These are phyloP conservation scores for Rubroboletus pulcherrimus DNA, from an alignment of 768 basidiomycete species.

Conservation along the genomic window DNA sequence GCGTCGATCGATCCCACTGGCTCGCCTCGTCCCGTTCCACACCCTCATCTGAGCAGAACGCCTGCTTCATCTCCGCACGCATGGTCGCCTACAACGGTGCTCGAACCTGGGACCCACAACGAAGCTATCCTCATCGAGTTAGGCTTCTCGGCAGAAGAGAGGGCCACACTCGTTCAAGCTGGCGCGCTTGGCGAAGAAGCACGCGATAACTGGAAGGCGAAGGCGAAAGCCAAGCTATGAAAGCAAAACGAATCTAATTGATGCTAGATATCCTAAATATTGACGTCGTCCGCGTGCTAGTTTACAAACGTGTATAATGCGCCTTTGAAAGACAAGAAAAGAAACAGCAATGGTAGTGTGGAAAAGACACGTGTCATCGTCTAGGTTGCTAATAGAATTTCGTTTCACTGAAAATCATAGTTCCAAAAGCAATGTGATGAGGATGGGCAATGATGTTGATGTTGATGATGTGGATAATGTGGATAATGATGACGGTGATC, in stretches of 20 bases:
- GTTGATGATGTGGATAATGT: not conserved
- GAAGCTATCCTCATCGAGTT: constrained; percentile 49
- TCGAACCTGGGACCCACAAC: constrained; percentile 53
- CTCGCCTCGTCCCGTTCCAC: constrained; percentile 44
- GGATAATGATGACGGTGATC: not conserved
- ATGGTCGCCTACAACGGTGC: constrained; percentile 12
- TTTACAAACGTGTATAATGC: constrained; percentile 3
- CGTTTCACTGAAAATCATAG: not conserved
- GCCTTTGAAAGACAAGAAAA: not conserved
- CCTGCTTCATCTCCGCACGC: constrained; percentile 20
- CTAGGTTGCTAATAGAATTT: constrained; percentile 13
- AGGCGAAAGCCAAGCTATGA: constrained; percentile 26
- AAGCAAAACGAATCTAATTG: not conserved
- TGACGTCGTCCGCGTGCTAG: constrained; percentile 4
- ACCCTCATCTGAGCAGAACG: constrained; percentile 43
- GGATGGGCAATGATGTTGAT: not conserved
- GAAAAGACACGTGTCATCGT: not conserved
- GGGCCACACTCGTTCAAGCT: constrained; percentile 36
- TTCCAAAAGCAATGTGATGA: not conserved
- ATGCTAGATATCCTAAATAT: not conserved
- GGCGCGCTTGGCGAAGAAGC: constrained; percentile 46
- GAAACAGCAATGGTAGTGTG: not conserved
- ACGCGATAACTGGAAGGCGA: constrained; percentile 15
- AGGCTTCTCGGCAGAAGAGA: constrained; percentile 43
- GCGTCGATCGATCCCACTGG: constrained; percentile 37